Base-by-base conservation (phyloP, 164 flowering plant genomes). In the grape (Vitis vinifera) region DNA sequence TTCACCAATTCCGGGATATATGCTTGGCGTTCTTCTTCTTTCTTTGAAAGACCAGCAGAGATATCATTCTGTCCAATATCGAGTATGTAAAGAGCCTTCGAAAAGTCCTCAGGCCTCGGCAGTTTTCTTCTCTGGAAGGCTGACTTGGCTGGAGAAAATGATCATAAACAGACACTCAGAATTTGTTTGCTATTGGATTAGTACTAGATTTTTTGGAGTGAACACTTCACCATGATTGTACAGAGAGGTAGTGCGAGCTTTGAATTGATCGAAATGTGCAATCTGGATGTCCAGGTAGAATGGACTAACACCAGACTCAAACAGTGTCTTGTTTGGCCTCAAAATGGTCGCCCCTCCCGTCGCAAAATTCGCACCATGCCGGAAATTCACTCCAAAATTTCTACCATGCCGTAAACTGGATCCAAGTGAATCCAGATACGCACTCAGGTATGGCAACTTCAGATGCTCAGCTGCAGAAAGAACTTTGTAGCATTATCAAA, bases 41-140 rank as follows among this genome's bases (percentile, higher is more conserved):
- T 62, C 50, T 63, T 81, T 16, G 77, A 49, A 44, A 88, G 76
- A 0, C 77, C 89, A 12, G 58, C 81, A 15, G 87, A 53, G 1
- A 89, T 75, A 72, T 91, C 97, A 71, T 89, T 86, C 62, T 91
- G 93, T 5, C 92, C 92, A 8, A 87, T 82, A 56, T 90, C 92
- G 30, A 88, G 66, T 1, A 84, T 77, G 73, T 86, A 91, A 30
- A 91, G 83, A 10, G 92, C 91, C 69, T 78, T 82, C 0, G 88
- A 71, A 77, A 88, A 89, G 37, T 87, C 89, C 59, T 77, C 77
- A 0, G 80, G 85, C 56, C 74, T 76, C 2, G 92, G 94, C 3
- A 89, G 78, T 11, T 67, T 73, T 1, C 57, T 68, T 70, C 53
- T 78, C 4, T 76, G 72, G 0, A 73, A 60, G 1, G 68, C 10